These are phyloP conservation scores for Fraxinus sp. DNA, from an alignment of 305 asterid genomes.

Conservation along the genomic window DNA sequence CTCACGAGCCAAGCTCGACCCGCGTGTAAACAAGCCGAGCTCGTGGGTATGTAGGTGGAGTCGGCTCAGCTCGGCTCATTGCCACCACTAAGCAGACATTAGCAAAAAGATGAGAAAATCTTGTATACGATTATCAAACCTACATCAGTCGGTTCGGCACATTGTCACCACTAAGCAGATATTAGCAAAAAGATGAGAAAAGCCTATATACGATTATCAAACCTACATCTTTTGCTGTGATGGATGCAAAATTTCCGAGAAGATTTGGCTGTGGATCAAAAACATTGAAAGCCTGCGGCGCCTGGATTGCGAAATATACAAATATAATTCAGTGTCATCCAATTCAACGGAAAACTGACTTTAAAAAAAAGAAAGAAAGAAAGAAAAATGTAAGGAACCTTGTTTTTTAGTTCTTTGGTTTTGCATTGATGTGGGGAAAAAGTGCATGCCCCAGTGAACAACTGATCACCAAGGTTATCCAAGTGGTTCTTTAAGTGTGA, in stretches of 20 bases:
- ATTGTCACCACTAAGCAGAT: too few relatives aligned
- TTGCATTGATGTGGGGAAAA: conserved; percentile 57
- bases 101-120: too few relatives aligned
- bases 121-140: too few relatives aligned
- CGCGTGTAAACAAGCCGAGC: too few relatives aligned
- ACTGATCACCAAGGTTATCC: conserved; percentile 78
- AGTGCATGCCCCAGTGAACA: conserved; percentile 68
- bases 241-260: conserved; percentile 45
- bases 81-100: too few relatives aligned
- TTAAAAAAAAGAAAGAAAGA: not conserved
- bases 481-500: conserved; percentile 70
- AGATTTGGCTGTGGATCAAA: conserved; percentile 62
- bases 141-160: too few relatives aligned
- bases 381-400: conserved; percentile 33
- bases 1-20: too few relatives aligned
- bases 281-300: conserved; percentile 66
- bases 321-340: not conserved
- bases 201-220: conserved; percentile 4
- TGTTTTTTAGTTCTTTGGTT: conserved; percentile 43
- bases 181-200: not conserved
- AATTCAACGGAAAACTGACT: not conserved
- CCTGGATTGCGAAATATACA: conserved; percentile 29
- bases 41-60: too few relatives aligned
- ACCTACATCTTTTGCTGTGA: conserved; percentile 77
- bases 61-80: too few relatives aligned